A percentile compares a stretch with the other conserved stretches of the same genome.
Conservation (phyloP, 2,329 filamentous ascomycete species). For the Grosmannia penicillata region DNA sequence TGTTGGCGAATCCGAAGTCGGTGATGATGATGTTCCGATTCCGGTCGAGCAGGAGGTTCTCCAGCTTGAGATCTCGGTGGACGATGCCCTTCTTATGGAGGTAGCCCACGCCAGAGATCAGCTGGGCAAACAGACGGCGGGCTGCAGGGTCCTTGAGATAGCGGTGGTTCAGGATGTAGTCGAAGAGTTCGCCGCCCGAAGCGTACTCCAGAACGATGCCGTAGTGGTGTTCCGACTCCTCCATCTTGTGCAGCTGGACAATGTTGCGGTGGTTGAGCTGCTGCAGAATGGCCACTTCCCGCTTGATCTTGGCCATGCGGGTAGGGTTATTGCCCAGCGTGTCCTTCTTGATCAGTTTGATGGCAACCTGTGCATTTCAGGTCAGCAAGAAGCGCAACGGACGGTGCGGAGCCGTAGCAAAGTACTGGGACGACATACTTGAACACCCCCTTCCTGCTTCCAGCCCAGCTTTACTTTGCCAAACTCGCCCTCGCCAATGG, state of each 20-base stretch:
- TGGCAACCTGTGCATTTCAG: conserved; percentile 53
- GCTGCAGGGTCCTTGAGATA: conserved; percentile 92
- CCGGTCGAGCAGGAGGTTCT: conserved; percentile 86
- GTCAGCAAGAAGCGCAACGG: background rate
- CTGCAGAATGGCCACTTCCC: conserved; percentile 88
- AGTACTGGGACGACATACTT: conserved; percentile 42
- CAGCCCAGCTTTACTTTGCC: conserved; percentile 97
- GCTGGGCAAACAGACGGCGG: conserved; percentile 80
- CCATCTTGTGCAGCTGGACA: conserved; percentile 93
- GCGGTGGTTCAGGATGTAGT: conserved; percentile 93
- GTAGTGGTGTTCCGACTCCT: conserved; percentile 92
- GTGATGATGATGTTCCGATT: conserved; percentile 99
- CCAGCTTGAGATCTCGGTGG: conserved; percentile 89
- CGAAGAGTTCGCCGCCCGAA: conserved; percentile 92
- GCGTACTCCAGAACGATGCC: conserved; percentile 98
- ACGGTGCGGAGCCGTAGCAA: background rate
- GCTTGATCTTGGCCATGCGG: conserved; percentile 89
- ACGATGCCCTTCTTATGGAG: conserved; percentile 98
- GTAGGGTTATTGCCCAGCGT: conserved; percentile 77
- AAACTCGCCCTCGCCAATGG: conserved; percentile 93
- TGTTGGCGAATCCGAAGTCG: conserved; percentile 98
- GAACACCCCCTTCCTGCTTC: conserved; percentile 87
- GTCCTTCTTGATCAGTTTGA: conserved; percentile 93
- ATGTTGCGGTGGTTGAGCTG: conserved; percentile 86
- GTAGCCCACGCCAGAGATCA: conserved; percentile 93